Percentiles rank a stretch among this genome's conserved stretches.
Conservation (phyloP, 1,284 basidiomycete genomes). For the Ceratobasidium theobromae region DNA sequence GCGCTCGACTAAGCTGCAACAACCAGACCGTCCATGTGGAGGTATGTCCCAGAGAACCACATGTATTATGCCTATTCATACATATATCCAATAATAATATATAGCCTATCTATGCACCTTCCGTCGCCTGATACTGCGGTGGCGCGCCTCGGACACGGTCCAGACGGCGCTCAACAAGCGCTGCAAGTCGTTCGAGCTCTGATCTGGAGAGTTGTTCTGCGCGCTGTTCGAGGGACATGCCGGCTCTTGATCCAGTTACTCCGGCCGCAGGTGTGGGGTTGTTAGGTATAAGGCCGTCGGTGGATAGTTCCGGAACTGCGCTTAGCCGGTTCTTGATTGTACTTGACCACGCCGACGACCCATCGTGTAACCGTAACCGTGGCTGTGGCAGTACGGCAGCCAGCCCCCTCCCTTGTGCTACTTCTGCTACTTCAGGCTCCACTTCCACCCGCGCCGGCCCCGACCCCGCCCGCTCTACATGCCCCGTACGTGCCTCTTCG, state of each 20-base stretch:
- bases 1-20: too few relatives aligned
- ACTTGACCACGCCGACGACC: background rate
- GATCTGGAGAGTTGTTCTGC: slow-evolving; percentile 13
- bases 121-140: slow-evolving; percentile 13
- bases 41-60: too few relatives aligned
- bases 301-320: too few relatives aligned
- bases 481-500: background rate
- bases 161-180: slow-evolving; percentile 6
- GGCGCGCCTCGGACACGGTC: slow-evolving; percentile 19
- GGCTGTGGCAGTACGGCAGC: background rate
- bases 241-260: background rate
- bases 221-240: slow-evolving; percentile 2
- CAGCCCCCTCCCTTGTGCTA: background rate
- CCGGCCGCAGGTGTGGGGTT: background rate
- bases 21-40: too few relatives aligned
- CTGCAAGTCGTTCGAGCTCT: slow-evolving; percentile 16
- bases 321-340: background rate
- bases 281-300: background rate
- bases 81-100: background rate
- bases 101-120: background rate
- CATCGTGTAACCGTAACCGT: background rate
- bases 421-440: too few relatives aligned
- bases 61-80: too few relatives aligned
- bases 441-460: too few relatives aligned
- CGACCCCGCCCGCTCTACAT: too few relatives aligned